Evolutionary conservation across 192 early-diverging fungal genomes (phyloP), one percentile per base, ranked within the genome.

Genomic region (Allomyces macrogynus): DNA sequence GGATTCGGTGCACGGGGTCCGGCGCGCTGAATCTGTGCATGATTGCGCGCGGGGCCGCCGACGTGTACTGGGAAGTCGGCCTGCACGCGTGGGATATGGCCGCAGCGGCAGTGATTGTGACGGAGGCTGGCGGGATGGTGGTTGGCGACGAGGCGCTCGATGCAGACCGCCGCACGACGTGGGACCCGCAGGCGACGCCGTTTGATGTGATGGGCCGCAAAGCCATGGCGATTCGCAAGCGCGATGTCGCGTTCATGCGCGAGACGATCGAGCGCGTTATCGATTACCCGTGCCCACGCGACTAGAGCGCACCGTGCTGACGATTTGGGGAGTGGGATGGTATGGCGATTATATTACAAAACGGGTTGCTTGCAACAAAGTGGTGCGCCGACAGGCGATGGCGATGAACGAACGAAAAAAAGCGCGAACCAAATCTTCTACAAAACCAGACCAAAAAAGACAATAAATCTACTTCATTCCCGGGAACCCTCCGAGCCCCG

Each of bases 11-110:
- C 26, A 69, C 84, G 0, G 95, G 93, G 1, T 83, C 85, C 24
- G 92, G 87, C 3, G 86, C 89, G 0, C 69, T 91, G 24, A 85
- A 86, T 62, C 76, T 93, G 75, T 84, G 86, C 63, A 74, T 80
- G 40, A 83, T 92, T 27, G 91, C 92, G 11, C 82, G 87, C 57
- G 93, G 92, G 24, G 76, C 81, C 12, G 73, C 85, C 7, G 93
- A 98, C 68, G 69, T 87, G 9, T 96, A 92, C 73, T 98, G 91
- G 89, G 95, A 98, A 71, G 78, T 85, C 57, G 95, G 93, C 10
- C 78, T 69, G 11, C 76, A 74, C 60, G 63, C 66, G 61, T 91
- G 92, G 90, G 95, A 98, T 71, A 86, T 96, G 43, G 84, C 86
- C 23, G 95, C 92, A 16, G 91, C 81, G n/a, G 76, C 83, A 3